Percentiles rank a stretch among this genome's conserved stretches.
phyloP scores from a whole-genome alignment of 352 stramenopile species.

The Globisporangium acanthophoron region DNA sequence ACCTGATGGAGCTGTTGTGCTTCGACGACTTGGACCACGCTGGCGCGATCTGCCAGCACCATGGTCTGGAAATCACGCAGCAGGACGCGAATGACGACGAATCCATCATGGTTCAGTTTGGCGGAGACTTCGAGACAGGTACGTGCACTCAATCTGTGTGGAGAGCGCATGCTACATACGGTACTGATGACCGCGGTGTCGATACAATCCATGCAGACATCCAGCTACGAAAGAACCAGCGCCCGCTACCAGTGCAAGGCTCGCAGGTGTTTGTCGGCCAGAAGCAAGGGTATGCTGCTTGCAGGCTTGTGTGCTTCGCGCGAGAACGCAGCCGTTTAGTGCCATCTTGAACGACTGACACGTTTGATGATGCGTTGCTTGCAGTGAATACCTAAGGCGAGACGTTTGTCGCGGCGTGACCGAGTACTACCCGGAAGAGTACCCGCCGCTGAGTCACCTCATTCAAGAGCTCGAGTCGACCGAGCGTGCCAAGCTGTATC shows the following conservation, averaged over 20 bases:
- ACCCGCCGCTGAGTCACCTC: conserved; percentile 64
- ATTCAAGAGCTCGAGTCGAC: conserved; percentile 56
- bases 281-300: conserved; percentile 68
- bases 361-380: not conserved
- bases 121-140: conserved; percentile 76
- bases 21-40: conserved; percentile 82
- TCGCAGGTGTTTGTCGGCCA: conserved; percentile 70
- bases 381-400: conserved; percentile 53
- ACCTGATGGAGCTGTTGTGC: conserved; percentile 63
- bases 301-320: not conserved
- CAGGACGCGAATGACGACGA: conserved; percentile 37
- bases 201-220: conserved; percentile 27
- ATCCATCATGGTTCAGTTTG: conserved; percentile 60
- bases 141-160: not conserved
- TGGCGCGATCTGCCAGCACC: conserved; percentile 50
- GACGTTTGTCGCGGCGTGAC: conserved; percentile 82
- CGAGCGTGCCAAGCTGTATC: conserved; percentile 63
- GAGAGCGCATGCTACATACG: too few species aligned
- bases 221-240: conserved; percentile 64
- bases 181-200: not conserved
- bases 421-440: conserved; percentile 65
- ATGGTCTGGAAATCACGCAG: conserved; percentile 54
- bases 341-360: not conserved
- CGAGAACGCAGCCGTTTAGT: not conserved
- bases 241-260: conserved; percentile 40